A percentile compares a stretch with the other conserved stretches of the same genome.
Conservation (phyloP, 805 yeast genomes). For the Ogataea methylovora region DNA sequence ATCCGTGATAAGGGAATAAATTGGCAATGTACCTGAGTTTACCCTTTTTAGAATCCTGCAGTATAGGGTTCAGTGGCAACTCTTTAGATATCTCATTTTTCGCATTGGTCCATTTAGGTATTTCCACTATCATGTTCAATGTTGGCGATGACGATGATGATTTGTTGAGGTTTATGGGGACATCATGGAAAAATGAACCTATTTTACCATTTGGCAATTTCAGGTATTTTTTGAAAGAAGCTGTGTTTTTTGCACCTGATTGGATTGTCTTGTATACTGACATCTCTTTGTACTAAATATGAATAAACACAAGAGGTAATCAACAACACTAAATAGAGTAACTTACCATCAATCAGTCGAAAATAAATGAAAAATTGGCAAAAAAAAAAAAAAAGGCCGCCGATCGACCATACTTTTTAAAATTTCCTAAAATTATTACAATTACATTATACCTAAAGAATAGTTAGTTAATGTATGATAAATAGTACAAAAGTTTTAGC, state of each 20-base stretch:
- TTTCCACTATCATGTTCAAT: conserved; percentile 66
- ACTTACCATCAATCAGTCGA: no score
- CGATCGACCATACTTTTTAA: no score
- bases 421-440: no score
- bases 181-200: conserved; percentile 66
- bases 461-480: no score
- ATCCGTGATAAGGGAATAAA: conserved; percentile 77
- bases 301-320: no score
- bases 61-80: conserved; percentile 61
- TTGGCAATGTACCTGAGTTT: conserved; percentile 69
- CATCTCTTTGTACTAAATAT: no score
- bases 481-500: no score
- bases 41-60: conserved; percentile 67
- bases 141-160: conserved; percentile 35
- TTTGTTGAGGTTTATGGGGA: conserved; percentile 47
- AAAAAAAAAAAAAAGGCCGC: no score
- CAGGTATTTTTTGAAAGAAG: conserved; percentile 36
- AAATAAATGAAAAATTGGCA: no score
- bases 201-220: conserved; percentile 31
- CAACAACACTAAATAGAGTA: no score
- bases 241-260: conserved; percentile 31
- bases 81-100: conserved; percentile 69
- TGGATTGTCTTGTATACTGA: no score
- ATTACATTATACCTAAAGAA: no score
- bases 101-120: conserved; percentile 78